Conservation (phyloP, 768 basidiomycete species). For the Lepiota brunneoincarnata region DNA sequence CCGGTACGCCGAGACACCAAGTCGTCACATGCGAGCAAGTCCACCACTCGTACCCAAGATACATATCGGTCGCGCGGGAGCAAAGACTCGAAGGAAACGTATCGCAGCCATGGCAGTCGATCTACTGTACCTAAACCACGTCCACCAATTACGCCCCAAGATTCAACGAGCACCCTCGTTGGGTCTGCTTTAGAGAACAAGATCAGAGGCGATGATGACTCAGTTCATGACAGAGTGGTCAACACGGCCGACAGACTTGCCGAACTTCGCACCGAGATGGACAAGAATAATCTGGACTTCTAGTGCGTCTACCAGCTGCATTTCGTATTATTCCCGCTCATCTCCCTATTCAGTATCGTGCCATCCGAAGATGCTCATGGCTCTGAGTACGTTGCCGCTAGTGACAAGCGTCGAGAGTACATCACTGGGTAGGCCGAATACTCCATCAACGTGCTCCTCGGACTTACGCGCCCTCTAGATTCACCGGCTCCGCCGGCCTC, state of each 20-base stretch:
- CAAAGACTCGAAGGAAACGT: constrained; percentile 26
- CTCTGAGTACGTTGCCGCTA: constrained; percentile 76
- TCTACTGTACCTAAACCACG: constrained; percentile 35
- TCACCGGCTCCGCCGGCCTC: constrained; percentile 53
- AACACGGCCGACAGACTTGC: constrained; percentile 53
- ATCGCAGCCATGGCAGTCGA: constrained; percentile 25
- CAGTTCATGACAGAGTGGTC: constrained; percentile 40
- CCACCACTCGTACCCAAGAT: constrained; percentile 22
- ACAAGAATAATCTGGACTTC: constrained; percentile 65
- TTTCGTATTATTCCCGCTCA: constrained; percentile 9
- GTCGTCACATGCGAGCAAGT: constrained; percentile 31
- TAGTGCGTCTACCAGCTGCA: constrained; percentile 52
- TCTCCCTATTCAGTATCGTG: constrained; percentile 47
- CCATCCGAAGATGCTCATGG: constrained; percentile 82
- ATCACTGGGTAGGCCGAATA: constrained; percentile 61
- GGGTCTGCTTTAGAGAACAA: constrained; percentile 73
- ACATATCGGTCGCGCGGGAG: constrained; percentile 28
- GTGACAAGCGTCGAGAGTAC: constrained; percentile 77
- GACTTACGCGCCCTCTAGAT: constrained; percentile 17
- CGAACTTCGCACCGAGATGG: constrained; percentile 64
- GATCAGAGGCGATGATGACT: constrained; percentile 53
- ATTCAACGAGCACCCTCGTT: constrained; percentile 72
- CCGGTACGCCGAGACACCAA: constrained; percentile 21
- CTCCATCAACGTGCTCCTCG: constrained; percentile 1
- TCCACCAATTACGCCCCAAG: constrained; percentile 42